Evolutionary conservation across 1,284 basidiomycete species (phyloP).

Genomic region (Cutaneotrichosporon sp.): DNA sequence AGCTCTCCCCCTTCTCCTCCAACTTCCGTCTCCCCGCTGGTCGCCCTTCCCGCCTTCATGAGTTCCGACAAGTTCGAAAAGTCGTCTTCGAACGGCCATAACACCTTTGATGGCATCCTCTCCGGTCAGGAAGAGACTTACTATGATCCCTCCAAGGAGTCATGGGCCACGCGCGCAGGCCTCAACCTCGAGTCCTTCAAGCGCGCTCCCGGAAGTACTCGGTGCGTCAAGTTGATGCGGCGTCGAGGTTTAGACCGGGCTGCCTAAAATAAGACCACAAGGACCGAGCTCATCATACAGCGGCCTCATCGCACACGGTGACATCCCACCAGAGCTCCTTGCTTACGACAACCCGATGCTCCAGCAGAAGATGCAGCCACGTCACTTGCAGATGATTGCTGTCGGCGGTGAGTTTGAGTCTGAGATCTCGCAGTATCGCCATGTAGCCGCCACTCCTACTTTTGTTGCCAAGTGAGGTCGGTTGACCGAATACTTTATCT

Average conservation of each 20-base stretch:
- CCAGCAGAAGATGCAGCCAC: slow-evolving; percentile 53
- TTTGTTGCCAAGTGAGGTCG: too few species aligned
- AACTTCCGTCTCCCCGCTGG: background rate
- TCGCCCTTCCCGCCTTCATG: background rate
- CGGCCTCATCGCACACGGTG: slow-evolving; percentile 42
- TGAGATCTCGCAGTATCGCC: background rate
- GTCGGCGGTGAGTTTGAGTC: slow-evolving; percentile 50
- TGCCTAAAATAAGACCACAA: background rate
- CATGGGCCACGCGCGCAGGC: slow-evolving; percentile 49
- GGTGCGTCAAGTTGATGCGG: slow-evolving; percentile 24
- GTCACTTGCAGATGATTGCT: slow-evolving; percentile 52
- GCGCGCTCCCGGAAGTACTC: slow-evolving; percentile 52
- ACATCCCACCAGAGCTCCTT: slow-evolving; percentile 33
- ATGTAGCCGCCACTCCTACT: background rate
- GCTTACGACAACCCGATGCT: slow-evolving; percentile 47
- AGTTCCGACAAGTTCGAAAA: background rate
- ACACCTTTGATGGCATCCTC: background rate
- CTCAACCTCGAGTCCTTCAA: slow-evolving; percentile 53
- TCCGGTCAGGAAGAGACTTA: background rate
- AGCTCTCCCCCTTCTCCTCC: background rate
- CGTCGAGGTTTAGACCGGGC: too few species aligned
- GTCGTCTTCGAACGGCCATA: background rate
- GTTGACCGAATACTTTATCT: too few species aligned
- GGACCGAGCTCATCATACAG: slow-evolving; percentile 17
- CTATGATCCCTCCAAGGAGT: slow-evolving; percentile 54